These are phyloP conservation scores for Strobilomyces echinocephalus DNA, from an alignment of 768 basidiomycete species.

Conservation along the genomic window DNA sequence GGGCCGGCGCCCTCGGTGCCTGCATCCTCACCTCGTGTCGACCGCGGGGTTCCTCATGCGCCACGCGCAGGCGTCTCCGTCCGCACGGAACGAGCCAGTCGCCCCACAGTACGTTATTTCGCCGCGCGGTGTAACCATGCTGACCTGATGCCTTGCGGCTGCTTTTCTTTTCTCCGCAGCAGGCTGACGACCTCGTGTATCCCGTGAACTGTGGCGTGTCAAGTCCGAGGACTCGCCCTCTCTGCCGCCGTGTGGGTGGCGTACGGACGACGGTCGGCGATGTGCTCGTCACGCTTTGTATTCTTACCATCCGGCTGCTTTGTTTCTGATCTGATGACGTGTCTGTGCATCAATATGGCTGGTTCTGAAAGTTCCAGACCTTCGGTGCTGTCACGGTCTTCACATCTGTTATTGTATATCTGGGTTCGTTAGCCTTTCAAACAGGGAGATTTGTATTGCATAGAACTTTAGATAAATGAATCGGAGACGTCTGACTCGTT, in stretches of 20 bases:
- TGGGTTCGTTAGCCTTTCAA: not conserved
- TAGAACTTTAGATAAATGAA: not conserved
- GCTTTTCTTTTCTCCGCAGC: not conserved
- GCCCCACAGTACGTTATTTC: constrained; percentile 5
- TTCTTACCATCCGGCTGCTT: constrained; percentile 15
- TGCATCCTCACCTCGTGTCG: constrained; percentile 2
- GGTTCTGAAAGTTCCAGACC: not conserved
- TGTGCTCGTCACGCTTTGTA: constrained; percentile 12
- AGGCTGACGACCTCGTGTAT: not conserved
- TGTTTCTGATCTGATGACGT: constrained; percentile 6
- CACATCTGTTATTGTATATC: not conserved
- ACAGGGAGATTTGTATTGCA: not conserved
- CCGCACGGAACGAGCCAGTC: not conserved
- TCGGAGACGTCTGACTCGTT: not conserved
- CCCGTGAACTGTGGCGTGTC: not conserved
- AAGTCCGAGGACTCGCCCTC: not conserved
- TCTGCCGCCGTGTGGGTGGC: too few species aligned
- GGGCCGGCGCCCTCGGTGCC: constrained; percentile 12
- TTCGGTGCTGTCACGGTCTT: not conserved
- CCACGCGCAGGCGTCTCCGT: constrained; percentile 2
- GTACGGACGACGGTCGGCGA: constrained; percentile 11
- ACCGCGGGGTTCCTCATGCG: constrained; percentile 5
- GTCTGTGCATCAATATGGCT: not conserved
- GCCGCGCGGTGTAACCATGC: not conserved
- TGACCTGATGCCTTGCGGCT: not conserved